Conservation (phyloP, 2,329 filamentous ascomycete species). For the Colletotrichum camelliae region DNA sequence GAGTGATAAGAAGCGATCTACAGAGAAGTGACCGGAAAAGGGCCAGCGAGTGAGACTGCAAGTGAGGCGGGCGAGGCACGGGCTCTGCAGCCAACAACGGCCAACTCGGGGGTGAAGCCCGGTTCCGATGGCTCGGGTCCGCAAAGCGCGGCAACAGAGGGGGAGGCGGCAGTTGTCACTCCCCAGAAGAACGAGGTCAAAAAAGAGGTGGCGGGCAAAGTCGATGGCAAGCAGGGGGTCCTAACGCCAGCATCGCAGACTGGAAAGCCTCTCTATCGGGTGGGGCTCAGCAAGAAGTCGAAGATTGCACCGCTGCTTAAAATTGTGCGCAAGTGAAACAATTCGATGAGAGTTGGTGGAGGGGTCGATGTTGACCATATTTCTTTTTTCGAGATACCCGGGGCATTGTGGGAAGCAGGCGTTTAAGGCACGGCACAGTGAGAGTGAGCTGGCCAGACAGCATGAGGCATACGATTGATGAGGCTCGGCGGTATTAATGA, state of each 20-base stretch:
- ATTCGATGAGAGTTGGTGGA: not conserved
- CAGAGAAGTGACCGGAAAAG: not conserved
- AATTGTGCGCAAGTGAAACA: constrained; percentile 44
- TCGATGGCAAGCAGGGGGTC: constrained; percentile 17
- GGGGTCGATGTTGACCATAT: not conserved
- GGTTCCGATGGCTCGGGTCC: not conserved
- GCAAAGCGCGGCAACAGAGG: not conserved
- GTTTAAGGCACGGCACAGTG: not conserved
- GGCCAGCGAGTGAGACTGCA: not conserved
- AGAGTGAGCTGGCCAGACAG: not conserved
- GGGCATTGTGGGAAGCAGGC: not conserved
- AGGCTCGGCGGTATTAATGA: not conserved
- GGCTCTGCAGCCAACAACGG: constrained; percentile 7
- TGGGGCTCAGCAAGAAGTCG: constrained; percentile 56
- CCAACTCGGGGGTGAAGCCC: not conserved
- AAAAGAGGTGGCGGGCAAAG: constrained; percentile 10
- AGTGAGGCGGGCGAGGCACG: not conserved
- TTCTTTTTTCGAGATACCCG: constrained; percentile 4
- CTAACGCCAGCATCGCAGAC: constrained; percentile 19
- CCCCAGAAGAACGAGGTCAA: constrained; percentile 6
- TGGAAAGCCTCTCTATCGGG: constrained; percentile 50
- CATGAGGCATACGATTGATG: not conserved
- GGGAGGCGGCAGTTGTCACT: not conserved
- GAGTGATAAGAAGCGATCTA: not conserved
- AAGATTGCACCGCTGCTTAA: constrained; percentile 59